These are phyloP conservation scores for Trypanosoma theileri DNA, from an alignment of 208 protist genomes.

Conservation along the genomic window DNA sequence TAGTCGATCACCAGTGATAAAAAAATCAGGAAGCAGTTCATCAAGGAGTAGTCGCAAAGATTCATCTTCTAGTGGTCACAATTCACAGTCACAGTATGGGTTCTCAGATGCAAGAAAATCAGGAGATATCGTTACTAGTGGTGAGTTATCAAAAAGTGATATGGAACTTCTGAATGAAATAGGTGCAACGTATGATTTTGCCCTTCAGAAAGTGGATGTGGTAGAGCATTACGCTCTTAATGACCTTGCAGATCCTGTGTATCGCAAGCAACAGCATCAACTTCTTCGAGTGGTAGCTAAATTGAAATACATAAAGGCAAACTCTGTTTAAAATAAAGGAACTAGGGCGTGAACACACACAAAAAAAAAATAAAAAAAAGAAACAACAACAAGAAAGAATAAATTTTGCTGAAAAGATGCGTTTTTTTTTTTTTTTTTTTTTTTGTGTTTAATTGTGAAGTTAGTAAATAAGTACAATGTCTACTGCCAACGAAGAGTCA, in stretches of 20 bases:
- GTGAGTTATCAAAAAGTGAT: conserved; percentile 17
- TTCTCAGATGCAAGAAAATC: background rate
- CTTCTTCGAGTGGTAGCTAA: conserved; percentile 24
- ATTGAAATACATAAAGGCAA: conserved; percentile 15
- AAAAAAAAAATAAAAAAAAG: conserved; percentile 5
- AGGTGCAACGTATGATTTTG: conserved; percentile 27
- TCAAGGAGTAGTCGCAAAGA: conserved; percentile 5
- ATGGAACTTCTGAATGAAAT: conserved; percentile 27
- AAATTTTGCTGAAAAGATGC: background rate
- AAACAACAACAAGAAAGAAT: background rate
- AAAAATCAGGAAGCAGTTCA: background rate
- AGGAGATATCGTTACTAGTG: background rate
- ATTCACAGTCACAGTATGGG: conserved; percentile 7
- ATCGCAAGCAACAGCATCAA: conserved; percentile 18
- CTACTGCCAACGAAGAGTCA: background rate
- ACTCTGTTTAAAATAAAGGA: background rate
- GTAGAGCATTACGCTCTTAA: conserved; percentile 29
- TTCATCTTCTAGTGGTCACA: background rate
- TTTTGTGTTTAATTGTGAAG: background rate
- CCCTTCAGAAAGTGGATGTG: conserved; percentile 24
- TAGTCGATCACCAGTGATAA: conserved; percentile 14
- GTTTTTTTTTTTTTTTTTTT: background rate
- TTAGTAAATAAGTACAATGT: background rate
- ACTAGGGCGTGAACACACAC: background rate
- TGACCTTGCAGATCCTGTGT: conserved; percentile 21